Conservation (phyloP, 164 flowering plant genomes). For the Chloranthus sessilifolius region DNA sequence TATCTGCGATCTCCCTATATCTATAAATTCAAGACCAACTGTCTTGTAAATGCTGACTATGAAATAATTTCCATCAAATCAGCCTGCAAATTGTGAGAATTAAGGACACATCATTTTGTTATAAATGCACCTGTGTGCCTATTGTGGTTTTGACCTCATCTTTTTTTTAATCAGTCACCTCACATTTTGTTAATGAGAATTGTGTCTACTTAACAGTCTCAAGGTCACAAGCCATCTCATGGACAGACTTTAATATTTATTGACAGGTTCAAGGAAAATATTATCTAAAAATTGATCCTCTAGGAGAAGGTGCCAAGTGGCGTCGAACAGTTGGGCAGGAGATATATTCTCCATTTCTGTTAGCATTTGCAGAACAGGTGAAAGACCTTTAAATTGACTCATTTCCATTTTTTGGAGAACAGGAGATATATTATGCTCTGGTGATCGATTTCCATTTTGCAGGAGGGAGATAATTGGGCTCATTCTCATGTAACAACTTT, state of each 20-base stretch:
- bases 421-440: background rate
- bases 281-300: conserved; percentile 68
- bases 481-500: conserved; percentile 43
- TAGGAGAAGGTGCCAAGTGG: conserved; percentile 97
- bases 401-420: background rate
- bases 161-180: background rate
- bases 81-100: no score
- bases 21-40: no score
- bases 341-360: conserved; percentile 90
- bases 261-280: conserved; percentile 79
- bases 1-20: no score
- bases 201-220: no score
- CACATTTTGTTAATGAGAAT: no score
- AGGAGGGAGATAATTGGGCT: conserved; percentile 63
- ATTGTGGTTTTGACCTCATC: background rate
- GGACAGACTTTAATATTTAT: no score
- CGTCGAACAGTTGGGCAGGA: conserved; percentile 92
- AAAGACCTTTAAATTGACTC: conserved; percentile 7
- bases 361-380: conserved; percentile 87
- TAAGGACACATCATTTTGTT: no score
- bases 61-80: no score
- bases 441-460: conserved; percentile 17
- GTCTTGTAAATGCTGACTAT: no score
- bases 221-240: no score
- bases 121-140: no score